Percentiles rank a stretch among this genome's conserved stretches.
These are phyloP conservation scores for Calocybe gangraenosa DNA, from an alignment of 768 basidiomycete species.

Conservation along the genomic window DNA sequence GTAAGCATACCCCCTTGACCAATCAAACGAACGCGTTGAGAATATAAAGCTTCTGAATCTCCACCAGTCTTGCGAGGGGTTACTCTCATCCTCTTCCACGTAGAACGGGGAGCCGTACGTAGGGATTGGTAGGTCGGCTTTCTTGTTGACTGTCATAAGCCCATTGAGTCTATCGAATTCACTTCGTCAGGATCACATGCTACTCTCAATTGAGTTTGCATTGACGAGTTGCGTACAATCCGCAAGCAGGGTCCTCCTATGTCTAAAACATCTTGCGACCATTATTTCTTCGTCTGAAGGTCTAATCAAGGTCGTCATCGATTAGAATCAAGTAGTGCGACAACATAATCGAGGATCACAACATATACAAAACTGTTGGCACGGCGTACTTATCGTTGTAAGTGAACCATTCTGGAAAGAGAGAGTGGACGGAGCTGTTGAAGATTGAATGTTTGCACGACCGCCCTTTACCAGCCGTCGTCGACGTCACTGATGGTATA, in stretches of 20 bases:
- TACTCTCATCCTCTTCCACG: conserved; percentile 54
- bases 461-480: too few species aligned
- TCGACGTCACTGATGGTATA: too few species aligned
- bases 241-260: conserved; percentile 75
- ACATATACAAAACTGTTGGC: not conserved
- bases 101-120: conserved; percentile 80
- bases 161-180: too few species aligned
- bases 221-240: conserved; percentile 97
- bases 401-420: conserved; percentile 41
- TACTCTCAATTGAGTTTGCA: conserved; percentile 95
- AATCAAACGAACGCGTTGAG: not conserved
- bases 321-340: conserved; percentile 42
- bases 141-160: conserved; percentile 76
- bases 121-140: conserved; percentile 88
- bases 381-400: conserved; percentile 31
- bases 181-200: not conserved
- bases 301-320: not conserved
- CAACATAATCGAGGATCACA: conserved; percentile 31
- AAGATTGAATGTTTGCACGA: not conserved
- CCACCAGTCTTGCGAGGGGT: conserved; percentile 54
- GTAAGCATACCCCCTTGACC: not conserved
- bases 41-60: conserved; percentile 55
- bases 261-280: conserved; percentile 82
- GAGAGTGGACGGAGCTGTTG: not conserved
- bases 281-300: conserved; percentile 89